A percentile compares a stretch with the other conserved stretches of the same genome.
Evolutionary conservation across 2,329 filamentous ascomycete species (phyloP).

Genomic region (Sporothrix sp.): DNA sequence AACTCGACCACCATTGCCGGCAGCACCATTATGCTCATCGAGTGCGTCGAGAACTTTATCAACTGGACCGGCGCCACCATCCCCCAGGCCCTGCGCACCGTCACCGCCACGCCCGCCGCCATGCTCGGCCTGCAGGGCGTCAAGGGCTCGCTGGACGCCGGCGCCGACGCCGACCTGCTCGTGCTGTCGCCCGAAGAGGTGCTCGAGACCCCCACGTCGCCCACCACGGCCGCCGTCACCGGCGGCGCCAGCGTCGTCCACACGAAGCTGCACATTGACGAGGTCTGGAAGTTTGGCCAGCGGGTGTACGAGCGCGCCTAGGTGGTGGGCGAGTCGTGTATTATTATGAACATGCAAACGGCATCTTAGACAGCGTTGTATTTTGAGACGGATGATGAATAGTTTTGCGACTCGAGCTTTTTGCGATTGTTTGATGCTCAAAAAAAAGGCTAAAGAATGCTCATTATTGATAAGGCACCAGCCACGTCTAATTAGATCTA

Average conservation of each 20-base stretch:
- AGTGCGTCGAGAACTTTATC: constrained; percentile 75
- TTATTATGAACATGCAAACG: too few species aligned
- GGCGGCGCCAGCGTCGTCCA: constrained; percentile 7
- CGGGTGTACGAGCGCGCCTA: constrained; percentile 29
- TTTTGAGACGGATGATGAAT: too few species aligned
- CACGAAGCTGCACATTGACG: constrained; percentile 51
- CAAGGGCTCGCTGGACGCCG: constrained; percentile 57
- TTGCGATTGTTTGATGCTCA: neutral
- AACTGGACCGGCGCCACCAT: constrained; percentile 61
- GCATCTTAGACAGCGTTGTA: too few species aligned
- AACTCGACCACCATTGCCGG: constrained; percentile 72
- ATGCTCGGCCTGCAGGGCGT: constrained; percentile 60
- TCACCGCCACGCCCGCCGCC: constrained; percentile 65
- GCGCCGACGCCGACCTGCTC: constrained; percentile 59
- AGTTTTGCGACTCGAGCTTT: too few species aligned
- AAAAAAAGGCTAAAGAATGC: too few species aligned
- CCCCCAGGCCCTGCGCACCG: constrained; percentile 58
- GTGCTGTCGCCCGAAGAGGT: constrained; percentile 48
- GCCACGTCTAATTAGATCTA: too few species aligned
- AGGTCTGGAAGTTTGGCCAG: constrained; percentile 71
- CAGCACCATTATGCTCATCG: constrained; percentile 62
- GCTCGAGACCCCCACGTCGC: constrained; percentile 7
- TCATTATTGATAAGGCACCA: too few species aligned
- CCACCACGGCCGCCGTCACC: constrained; percentile 8
- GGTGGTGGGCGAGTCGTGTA: too few species aligned